Evolutionary conservation across 1,139 yeast genomes (phyloP).

Genomic region (Arxiozyma heterogenica): DNA sequence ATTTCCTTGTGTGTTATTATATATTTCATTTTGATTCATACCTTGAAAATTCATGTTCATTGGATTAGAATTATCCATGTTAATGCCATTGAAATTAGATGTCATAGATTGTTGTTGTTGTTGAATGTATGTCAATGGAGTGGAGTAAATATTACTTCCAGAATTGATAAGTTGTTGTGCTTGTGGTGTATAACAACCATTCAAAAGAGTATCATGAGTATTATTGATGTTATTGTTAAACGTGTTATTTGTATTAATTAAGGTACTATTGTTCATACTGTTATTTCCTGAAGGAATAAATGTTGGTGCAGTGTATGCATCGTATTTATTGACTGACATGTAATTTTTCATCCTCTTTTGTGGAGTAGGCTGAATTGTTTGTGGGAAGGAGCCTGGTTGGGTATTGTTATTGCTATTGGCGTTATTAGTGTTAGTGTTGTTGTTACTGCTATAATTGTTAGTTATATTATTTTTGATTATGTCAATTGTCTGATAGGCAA

Average conservation of each 20-base stretch:
- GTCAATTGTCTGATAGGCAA: neutral
- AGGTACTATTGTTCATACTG: neutral
- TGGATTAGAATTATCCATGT: neutral
- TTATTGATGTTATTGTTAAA: neutral
- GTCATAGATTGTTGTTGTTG: neutral
- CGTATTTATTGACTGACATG: slow-evolving; percentile 11
- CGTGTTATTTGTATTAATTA: neutral
- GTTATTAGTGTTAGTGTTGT: too few species aligned
- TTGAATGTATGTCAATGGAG: neutral
- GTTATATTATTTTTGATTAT: neutral
- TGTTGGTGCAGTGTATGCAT: slow-evolving; percentile 19
- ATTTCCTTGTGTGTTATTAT: neutral
- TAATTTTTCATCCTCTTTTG: slow-evolving; percentile 3
- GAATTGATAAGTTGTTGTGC: neutral
- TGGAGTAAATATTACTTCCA: neutral
- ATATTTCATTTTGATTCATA: neutral
- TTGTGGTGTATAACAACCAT: slow-evolving; percentile 1
- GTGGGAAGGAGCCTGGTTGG: neutral
- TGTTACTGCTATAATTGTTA: neutral
- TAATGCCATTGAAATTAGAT: neutral
- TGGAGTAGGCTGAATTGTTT: slow-evolving; percentile 6
- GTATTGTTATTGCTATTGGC: neutral
- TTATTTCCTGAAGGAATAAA: slow-evolving; percentile 15
- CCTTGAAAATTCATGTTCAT: neutral
- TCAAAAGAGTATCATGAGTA: neutral